Evolutionary conservation across 768 basidiomycete genomes (phyloP).

Genomic region (Rhodotorula kratochvilovae): DNA sequence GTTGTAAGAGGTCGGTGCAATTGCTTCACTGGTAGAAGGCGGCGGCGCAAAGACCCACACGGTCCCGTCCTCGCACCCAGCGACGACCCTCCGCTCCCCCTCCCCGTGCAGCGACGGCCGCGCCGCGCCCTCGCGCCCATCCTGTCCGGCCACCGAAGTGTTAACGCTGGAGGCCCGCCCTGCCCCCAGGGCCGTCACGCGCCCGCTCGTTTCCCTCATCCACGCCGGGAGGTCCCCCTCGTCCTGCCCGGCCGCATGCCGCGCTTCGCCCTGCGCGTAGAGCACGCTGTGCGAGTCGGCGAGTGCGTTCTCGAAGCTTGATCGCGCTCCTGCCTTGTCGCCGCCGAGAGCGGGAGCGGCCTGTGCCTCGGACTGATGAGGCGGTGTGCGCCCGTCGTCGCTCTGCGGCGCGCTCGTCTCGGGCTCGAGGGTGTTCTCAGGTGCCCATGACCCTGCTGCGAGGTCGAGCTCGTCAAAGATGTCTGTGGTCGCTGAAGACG

Average conservation of each 20-base stretch:
- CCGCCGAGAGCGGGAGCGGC: background rate
- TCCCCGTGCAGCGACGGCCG: no score
- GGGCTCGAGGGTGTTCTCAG: background rate
- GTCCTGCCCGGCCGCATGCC: no score
- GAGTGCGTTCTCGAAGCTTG: background rate
- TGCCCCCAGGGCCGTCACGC: slow-evolving; percentile 5
- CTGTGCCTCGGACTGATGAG: no score
- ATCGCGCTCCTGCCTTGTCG: background rate
- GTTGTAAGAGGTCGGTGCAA: no score
- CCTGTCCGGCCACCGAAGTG: background rate
- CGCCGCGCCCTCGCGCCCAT: background rate
- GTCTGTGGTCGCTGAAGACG: background rate
- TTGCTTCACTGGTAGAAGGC: no score
- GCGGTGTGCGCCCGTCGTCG: background rate
- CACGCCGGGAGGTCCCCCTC: slow-evolving; percentile 5
- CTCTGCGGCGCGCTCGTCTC: background rate
- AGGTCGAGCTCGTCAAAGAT: slow-evolving; percentile 5
- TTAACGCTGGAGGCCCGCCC: background rate
- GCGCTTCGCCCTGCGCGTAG: background rate
- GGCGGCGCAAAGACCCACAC: slow-evolving; percentile 32
- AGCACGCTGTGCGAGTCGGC: background rate
- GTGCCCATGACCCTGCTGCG: background rate
- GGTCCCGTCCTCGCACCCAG: slow-evolving; percentile 34
- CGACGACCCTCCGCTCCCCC: background rate
- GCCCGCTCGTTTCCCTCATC: slow-evolving; percentile 18